Conservation (phyloP, 495 filamentous ascomycete genomes). For the Clohesyomyces aquaticus region DNA sequence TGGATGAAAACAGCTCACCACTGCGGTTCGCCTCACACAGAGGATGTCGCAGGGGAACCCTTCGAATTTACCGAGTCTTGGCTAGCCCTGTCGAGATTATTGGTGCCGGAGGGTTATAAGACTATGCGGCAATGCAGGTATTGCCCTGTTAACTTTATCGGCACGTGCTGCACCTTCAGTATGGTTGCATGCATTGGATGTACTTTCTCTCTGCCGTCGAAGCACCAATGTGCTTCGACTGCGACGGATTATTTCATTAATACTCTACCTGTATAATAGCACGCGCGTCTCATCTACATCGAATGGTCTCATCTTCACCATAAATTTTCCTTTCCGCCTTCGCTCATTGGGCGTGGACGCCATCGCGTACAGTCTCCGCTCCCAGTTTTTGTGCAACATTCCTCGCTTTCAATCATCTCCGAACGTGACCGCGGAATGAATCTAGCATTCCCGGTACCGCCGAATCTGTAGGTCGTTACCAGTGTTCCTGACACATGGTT, state of each 20-base stretch:
- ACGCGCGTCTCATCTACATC: neutral
- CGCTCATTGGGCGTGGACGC: neutral
- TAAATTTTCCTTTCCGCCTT: neutral
- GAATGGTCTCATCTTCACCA: neutral
- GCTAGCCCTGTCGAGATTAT: slow-evolving; percentile 20
- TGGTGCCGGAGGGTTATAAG: slow-evolving; percentile 24
- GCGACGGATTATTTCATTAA: slow-evolving; percentile 1
- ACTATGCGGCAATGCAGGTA: slow-evolving; percentile 34
- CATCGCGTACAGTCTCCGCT: slow-evolving; percentile 17
- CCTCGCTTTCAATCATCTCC: slow-evolving; percentile 23
- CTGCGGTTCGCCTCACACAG: slow-evolving; percentile 5
- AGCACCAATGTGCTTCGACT: slow-evolving; percentile 3
- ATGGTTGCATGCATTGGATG: slow-evolving; percentile 1
- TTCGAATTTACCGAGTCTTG: slow-evolving; percentile 16
- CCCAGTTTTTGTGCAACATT: slow-evolving; percentile 25
- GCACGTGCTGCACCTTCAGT: slow-evolving; percentile 23
- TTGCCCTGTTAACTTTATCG: slow-evolving; percentile 11
- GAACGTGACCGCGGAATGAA: slow-evolving; percentile 29
- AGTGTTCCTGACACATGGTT: slow-evolving; percentile 31
- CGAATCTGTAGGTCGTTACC: slow-evolving; percentile 10
- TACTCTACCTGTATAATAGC: neutral
- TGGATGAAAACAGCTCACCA: neutral
- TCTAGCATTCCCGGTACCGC: slow-evolving; percentile 20
- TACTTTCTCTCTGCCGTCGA: slow-evolving; percentile 7
- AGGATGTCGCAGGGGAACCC: neutral